Evolutionary conservation across 1,284 basidiomycete genomes (phyloP).

Genomic region (Apiotrichum mycotoxinovorans): DNA sequence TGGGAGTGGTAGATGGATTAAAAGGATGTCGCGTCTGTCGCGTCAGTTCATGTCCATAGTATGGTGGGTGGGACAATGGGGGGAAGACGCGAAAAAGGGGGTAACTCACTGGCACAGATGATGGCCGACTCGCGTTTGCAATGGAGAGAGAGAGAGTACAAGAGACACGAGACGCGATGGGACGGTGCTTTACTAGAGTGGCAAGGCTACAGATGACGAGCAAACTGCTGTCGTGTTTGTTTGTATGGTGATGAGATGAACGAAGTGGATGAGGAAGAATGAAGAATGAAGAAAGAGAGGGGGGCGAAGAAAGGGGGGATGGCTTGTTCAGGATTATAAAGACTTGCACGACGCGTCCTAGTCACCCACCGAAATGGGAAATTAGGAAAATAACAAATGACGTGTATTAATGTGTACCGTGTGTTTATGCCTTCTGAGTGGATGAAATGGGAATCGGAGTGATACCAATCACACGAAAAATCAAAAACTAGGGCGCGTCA

Average conservation of each 20-base stretch:
- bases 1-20: not conserved
- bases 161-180: not conserved
- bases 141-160: not conserved
- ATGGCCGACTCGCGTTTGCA: not conserved
- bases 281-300: conserved; percentile 1
- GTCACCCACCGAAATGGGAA: not conserved
- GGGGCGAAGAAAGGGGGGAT: no score
- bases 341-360: not conserved
- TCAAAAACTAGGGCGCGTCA: no score
- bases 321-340: not conserved
- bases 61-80: no score
- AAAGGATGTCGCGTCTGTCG: not conserved
- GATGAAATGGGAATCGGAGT: no score
- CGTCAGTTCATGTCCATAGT: not conserved
- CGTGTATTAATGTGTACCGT: no score
- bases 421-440: no score
- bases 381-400: no score
- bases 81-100: not conserved
- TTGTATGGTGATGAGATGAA: not conserved
- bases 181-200: not conserved
- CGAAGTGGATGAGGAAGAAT: not conserved
- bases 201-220: not conserved
- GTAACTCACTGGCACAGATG: not conserved
- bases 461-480: no score
- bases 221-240: conserved; percentile 5